phyloP scores from a whole-genome alignment of 768 basidiomycete genomes.

The Suillus bovinus region DNA sequence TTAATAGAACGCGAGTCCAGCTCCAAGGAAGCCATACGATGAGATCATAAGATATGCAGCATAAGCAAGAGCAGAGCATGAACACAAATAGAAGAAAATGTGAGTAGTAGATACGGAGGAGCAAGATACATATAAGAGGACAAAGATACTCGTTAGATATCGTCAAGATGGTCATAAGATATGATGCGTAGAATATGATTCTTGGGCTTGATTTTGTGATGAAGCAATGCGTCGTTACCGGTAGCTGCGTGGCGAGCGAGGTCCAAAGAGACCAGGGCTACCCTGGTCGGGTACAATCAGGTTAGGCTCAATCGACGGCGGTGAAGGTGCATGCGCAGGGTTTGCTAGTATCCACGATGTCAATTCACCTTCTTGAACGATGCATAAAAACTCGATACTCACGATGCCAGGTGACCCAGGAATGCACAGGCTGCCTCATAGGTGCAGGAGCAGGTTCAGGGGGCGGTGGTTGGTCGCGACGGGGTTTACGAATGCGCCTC shows the following conservation, averaged over 20 bases:
- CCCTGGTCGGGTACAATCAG: constrained; percentile 58
- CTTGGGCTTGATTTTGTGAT: not conserved
- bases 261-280: constrained; percentile 77
- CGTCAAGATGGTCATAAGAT: constrained; percentile 9
- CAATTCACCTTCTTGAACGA: constrained; percentile 2
- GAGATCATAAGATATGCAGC: not conserved
- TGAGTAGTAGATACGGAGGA: constrained; percentile 7
- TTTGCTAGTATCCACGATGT: constrained; percentile 48
- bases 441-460: constrained; percentile 39
- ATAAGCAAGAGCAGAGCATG: not conserved
- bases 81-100: constrained; percentile 8
- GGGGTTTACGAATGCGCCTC: constrained; percentile 46
- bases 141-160: constrained; percentile 20
- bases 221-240: constrained; percentile 10
- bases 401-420: constrained; percentile 74
- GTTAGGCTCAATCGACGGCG: constrained; percentile 59
- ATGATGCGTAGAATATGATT: not conserved
- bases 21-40: not conserved
- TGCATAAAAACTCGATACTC: constrained; percentile 31
- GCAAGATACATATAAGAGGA: constrained; percentile 31
- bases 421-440: constrained; percentile 41
- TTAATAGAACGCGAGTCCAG: constrained; percentile 1
- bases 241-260: constrained; percentile 58
- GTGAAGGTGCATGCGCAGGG: constrained; percentile 54
- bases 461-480: constrained; percentile 34